Evolutionary conservation across 192 early-diverging fungal genomes (phyloP).

Genomic region (Coemansia sp.): DNA sequence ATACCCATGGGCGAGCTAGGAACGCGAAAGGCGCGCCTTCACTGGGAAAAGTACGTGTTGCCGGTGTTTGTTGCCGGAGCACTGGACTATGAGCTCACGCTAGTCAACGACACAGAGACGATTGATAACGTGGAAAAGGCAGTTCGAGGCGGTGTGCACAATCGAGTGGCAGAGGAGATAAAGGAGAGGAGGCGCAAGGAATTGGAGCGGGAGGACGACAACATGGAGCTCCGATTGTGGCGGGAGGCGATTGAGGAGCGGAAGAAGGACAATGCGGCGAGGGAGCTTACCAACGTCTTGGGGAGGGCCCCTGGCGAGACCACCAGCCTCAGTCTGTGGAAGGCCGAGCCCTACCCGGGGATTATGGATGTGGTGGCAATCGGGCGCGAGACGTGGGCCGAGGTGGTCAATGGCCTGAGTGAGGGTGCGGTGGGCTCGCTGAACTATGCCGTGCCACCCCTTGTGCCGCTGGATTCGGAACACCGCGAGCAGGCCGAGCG

Average conservation of each 20-base stretch:
- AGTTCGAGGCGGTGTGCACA: conserved; percentile 42
- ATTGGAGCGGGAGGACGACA: conserved; percentile 28
- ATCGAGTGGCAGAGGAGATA: conserved; percentile 34
- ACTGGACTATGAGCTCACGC: conserved; percentile 47
- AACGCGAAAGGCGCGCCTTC: conserved; percentile 43
- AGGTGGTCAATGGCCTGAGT: conserved; percentile 44
- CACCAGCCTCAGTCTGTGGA: conserved; percentile 19
- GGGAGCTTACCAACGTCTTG: conserved; percentile 17
- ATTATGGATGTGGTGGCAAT: conserved; percentile 47
- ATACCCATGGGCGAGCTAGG: conserved; percentile 49
- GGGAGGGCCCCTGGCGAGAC: conserved; percentile 21
- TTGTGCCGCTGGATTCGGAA: conserved; percentile 28
- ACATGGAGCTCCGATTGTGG: conserved; percentile 39
- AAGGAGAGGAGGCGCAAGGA: conserved; percentile 39
- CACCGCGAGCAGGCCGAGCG: conserved; percentile 13
- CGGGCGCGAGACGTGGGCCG: conserved; percentile 47
- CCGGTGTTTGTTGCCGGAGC: conserved; percentile 51
- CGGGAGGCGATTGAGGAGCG: conserved; percentile 36
- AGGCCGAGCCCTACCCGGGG: conserved; percentile 38
- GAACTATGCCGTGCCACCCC: conserved; percentile 22
- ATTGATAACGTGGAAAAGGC: conserved; percentile 21
- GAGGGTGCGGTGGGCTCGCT: conserved; percentile 44
- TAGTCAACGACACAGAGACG: conserved; percentile 44
- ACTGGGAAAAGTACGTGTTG: conserved; percentile 49
- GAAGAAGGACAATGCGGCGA: conserved; percentile 27